These are phyloP conservation scores for Fraxinus greggii DNA, from an alignment of 305 asterid genomes.

Conservation along the genomic window DNA sequence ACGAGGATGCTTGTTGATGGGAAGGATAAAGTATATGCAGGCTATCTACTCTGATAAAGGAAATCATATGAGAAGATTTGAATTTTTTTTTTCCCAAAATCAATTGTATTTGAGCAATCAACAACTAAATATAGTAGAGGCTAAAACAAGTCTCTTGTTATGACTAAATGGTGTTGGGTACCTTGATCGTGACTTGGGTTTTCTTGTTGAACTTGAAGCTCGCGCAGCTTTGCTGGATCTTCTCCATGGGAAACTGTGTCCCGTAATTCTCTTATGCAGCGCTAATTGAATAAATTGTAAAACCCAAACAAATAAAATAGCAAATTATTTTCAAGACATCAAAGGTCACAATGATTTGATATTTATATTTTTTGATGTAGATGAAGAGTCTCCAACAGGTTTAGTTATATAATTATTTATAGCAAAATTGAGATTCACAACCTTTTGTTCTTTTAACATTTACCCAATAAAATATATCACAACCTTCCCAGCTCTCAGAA, in stretches of 20 bases:
- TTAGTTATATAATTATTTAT: conserved; percentile 1
- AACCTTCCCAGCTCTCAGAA: not conserved
- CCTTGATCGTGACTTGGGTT: conserved; percentile 55
- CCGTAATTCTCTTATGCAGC: conserved; percentile 53
- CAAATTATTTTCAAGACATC: not conserved
- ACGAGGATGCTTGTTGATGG: not conserved
- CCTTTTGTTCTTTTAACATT: not conserved
- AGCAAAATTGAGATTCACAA: not conserved
- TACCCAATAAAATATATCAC: not conserved
- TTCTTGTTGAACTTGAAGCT: conserved; percentile 46
- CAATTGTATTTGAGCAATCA: not conserved
- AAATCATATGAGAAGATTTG: not conserved
- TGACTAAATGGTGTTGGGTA: conserved; percentile 20
- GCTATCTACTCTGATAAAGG: not conserved
- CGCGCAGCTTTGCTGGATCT: conserved; percentile 67
- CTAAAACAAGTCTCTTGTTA: not conserved
- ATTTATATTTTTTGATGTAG: not conserved
- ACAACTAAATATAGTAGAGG: not conserved
- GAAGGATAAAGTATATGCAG: not conserved
- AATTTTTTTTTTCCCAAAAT: not conserved
- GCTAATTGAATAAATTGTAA: conserved; percentile 35
- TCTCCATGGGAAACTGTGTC: conserved; percentile 63
- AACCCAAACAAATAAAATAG: conserved; percentile 10
- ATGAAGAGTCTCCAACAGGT: not conserved
- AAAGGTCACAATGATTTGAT: conserved; percentile 6